Percentiles rank a stretch among this genome's conserved stretches.
Evolutionary conservation across 306 rosid species (phyloP).

Genomic region (Luffa aegyptiaca): DNA sequence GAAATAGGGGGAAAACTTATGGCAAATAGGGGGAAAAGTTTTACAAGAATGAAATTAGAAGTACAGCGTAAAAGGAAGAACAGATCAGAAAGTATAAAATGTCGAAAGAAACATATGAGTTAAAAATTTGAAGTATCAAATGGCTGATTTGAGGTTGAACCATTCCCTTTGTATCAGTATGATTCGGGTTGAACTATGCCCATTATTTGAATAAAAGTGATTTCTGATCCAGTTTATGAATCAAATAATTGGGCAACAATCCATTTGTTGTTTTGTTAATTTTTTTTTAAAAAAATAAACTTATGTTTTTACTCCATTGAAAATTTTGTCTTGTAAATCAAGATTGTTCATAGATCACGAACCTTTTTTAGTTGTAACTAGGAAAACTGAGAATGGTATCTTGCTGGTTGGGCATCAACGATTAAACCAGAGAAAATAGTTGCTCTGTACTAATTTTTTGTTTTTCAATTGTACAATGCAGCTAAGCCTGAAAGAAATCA

Average conservation of each 20-base stretch:
- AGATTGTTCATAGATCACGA: not conserved
- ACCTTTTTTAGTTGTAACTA: not conserved
- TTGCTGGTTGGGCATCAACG: not conserved
- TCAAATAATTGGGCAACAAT: not conserved
- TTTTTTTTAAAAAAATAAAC: not conserved
- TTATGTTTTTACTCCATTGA: not conserved
- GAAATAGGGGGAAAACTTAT: not conserved
- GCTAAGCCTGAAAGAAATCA: slow-evolving; percentile 54
- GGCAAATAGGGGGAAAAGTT: not conserved
- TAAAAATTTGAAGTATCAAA: not conserved
- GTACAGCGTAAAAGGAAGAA: not conserved
- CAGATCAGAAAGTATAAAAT: not conserved
- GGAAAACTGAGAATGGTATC: not conserved
- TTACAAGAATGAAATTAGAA: not conserved
- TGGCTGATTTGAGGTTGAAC: not conserved
- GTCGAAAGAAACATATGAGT: not conserved
- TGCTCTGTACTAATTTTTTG: not conserved
- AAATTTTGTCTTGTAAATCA: not conserved
- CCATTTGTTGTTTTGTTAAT: not conserved
- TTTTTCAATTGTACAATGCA: slow-evolving; percentile 22
- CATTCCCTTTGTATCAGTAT: not conserved
- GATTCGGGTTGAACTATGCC: not conserved
- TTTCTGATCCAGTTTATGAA: not conserved
- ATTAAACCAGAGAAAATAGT: not conserved
- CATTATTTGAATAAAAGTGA: not conserved